phyloP scores from a whole-genome alignment of 1,284 basidiomycete genomes.

The Takashimella tepidaria region DNA sequence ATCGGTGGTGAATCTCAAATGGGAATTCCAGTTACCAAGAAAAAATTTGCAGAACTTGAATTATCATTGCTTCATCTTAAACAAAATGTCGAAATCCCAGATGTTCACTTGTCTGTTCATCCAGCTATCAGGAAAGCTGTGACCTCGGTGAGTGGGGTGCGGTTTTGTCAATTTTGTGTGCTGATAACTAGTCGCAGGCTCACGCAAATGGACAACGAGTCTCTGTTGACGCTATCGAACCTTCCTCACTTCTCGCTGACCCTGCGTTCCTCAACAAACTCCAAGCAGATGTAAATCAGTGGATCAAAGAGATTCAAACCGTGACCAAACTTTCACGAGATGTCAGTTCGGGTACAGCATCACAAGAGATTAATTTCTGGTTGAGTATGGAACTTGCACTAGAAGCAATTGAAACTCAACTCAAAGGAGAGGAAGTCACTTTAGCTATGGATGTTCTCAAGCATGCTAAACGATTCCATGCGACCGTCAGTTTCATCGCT shows the following conservation, averaged over 20 bases:
- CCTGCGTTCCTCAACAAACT: conserved; percentile 89
- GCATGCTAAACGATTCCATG: conserved; percentile 94
- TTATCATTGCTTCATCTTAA: conserved; percentile 93
- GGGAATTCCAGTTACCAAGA: conserved; percentile 98
- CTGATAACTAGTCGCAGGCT: conserved; percentile 14
- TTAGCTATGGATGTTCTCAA: conserved; percentile 93
- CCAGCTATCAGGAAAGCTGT: conserved; percentile 84
- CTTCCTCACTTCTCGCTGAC: conserved; percentile 60
- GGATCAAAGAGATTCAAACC: conserved; percentile 97
- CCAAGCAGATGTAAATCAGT: conserved; percentile 89
- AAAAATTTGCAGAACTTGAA: conserved; percentile 98
- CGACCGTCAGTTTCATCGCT: conserved; percentile 95
- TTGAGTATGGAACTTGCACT: conserved; percentile 86
- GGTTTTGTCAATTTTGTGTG: not conserved
- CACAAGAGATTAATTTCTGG: conserved; percentile 99
- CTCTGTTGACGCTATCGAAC: conserved; percentile 46
- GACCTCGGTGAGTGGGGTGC: conserved; percentile 54
- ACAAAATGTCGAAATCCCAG: conserved; percentile 98
- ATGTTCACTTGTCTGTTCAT: conserved; percentile 88
- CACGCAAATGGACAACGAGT: conserved; percentile 35
- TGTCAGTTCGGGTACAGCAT: conserved; percentile 91
- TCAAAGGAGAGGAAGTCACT: conserved; percentile 84
- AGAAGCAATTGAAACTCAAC: conserved; percentile 86
- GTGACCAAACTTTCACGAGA: conserved; percentile 91
- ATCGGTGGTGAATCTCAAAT: conserved; percentile 73